Evolutionary conservation across 2,329 filamentous ascomycete species (phyloP), one percentile per base, ranked within the genome.

Genomic region (Mycogone perniciosa): DNA sequence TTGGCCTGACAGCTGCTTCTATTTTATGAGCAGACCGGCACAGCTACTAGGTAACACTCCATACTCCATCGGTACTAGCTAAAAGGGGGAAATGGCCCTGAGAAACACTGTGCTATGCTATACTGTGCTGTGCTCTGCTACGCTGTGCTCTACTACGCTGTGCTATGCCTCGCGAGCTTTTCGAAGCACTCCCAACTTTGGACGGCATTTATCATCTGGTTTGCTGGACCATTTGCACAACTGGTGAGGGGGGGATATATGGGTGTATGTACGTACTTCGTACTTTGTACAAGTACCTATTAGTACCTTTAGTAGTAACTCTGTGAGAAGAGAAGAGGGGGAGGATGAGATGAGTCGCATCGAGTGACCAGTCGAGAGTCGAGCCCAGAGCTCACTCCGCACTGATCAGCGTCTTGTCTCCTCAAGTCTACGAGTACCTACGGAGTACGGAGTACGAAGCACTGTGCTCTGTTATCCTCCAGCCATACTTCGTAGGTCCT

Each of bases 381-480:
- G n/a, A 38, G 20, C 20, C 20, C 20, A 20, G 20, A 20, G 20
- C 39, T 42, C 39, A 10, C 41, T 45, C 48, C 48, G 37, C 48
- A 51, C 43, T 31, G 48, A 51, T 46, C 44, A 51, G 48, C 48
- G 34, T 35, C 39, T 51, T 33, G 43, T 43, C 45, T 42, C 46
- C 38, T 43, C 48, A 37, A 30, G 48, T 20, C 42, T 34, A 20
- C 20, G 20, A 20, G 20, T 20, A 20, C 20, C 20, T 20, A 20
- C 20, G 20, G 20, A 20, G 20, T 20, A 20, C 20, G 20, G 20
- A 20, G 20, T 20, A 20, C 20, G 20, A 20, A 20, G 20, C 3
- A 20, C 20, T 20, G 20, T 20, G 20, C 20, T 20, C 20, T 20
- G 20, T 20, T 20, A 20, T 20, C 20, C 3, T 20, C 20, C 20